These are phyloP conservation scores for Colletotrichum shisoi DNA, from an alignment of 2,329 filamentous ascomycete species.

Conservation along the genomic window DNA sequence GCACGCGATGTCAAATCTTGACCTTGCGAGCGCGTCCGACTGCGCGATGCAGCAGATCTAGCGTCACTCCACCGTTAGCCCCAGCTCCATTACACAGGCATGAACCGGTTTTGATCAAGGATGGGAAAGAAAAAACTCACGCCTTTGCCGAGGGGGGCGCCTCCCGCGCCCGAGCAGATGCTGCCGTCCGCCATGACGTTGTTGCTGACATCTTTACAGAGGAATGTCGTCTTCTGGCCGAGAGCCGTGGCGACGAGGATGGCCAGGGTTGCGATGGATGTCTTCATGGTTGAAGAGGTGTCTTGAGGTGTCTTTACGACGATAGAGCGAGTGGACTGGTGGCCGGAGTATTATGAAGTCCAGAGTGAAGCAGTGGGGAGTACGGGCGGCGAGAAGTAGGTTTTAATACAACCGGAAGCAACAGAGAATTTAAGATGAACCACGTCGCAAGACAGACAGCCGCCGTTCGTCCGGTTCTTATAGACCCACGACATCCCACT, in stretches of 20 bases:
- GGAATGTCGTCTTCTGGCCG: slow-evolving; percentile 12
- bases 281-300: slow-evolving; percentile 21
- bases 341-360: neutral
- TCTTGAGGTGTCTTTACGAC: neutral
- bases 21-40: slow-evolving; percentile 9
- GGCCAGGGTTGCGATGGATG: neutral
- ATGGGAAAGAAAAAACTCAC: neutral
- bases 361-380: too few relatives aligned
- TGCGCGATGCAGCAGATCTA: slow-evolving; percentile 23
- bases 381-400: neutral
- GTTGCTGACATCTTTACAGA: slow-evolving; percentile 18
- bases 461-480: slow-evolving; percentile 17
- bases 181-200: slow-evolving; percentile 14
- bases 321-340: too few relatives aligned
- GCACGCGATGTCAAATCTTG: slow-evolving; percentile 21
- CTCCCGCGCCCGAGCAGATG: slow-evolving; percentile 15
- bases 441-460: neutral
- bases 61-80: neutral
- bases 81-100: too few relatives aligned
- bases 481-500: neutral
- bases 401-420: neutral
- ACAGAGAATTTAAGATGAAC: slow-evolving; percentile 15
- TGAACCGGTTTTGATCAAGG: too few relatives aligned
- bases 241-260: slow-evolving; percentile 4
- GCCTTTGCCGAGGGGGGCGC: slow-evolving; percentile 17